Conservation (phyloP, 208 protist genomes). For the Trypanosoma mega region DNA sequence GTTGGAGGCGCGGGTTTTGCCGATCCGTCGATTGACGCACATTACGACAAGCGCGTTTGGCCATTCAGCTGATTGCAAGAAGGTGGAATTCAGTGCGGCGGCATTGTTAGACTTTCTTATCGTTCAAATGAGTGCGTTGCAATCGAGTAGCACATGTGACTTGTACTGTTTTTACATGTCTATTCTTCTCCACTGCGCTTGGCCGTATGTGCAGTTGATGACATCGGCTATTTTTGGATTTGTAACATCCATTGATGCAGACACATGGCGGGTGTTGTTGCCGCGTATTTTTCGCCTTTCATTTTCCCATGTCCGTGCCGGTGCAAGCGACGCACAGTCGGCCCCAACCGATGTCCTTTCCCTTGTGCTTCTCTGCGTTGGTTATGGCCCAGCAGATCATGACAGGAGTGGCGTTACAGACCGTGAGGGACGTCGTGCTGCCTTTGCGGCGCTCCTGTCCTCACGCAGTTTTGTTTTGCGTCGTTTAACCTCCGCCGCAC, state of each 20-base stretch:
- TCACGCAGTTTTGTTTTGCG: slow-evolving; percentile 64
- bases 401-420: neutral
- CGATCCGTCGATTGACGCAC: slow-evolving; percentile 20
- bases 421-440: slow-evolving; percentile 28
- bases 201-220: slow-evolving; percentile 79
- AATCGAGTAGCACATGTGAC: slow-evolving; percentile 66
- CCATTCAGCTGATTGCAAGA: neutral
- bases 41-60: slow-evolving; percentile 6
- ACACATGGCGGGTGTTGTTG: slow-evolving; percentile 55
- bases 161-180: slow-evolving; percentile 79
- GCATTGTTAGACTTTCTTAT: slow-evolving; percentile 68
- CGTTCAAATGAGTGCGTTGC: slow-evolving; percentile 58
- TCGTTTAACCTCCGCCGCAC: slow-evolving; percentile 56
- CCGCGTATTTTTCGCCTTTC: slow-evolving; percentile 79
- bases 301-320: slow-evolving; percentile 70
- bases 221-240: slow-evolving; percentile 75
- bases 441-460: slow-evolving; percentile 41
- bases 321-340: slow-evolving; percentile 9
- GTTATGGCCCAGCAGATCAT: slow-evolving; percentile 34
- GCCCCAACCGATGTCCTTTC: slow-evolving; percentile 80
- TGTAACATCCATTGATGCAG: slow-evolving; percentile 55
- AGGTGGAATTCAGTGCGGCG: slow-evolving; percentile 18
- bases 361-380: slow-evolving; percentile 70
- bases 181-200: slow-evolving; percentile 64
- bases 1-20: slow-evolving; percentile 17